A percentile compares a stretch with the other conserved stretches of the same genome.
phyloP scores from a whole-genome alignment of 345 rosid species.

The Crucihimalaya himalaica region DNA sequence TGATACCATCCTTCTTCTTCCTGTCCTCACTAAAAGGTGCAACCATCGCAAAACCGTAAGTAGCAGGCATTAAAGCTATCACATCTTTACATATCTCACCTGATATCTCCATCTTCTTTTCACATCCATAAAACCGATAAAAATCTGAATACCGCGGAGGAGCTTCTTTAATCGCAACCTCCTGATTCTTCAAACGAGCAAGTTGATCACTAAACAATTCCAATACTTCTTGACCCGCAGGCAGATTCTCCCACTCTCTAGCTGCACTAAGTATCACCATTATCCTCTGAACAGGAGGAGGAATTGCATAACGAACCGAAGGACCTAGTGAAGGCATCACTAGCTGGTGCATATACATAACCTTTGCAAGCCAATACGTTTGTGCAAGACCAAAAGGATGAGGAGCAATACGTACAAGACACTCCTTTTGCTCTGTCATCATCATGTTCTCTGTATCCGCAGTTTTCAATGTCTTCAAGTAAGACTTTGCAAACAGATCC shows the following conservation, averaged over 20 bases:
- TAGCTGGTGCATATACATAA: constrained; percentile 9
- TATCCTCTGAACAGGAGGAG: constrained; percentile 6
- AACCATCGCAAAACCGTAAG: constrained; percentile 22
- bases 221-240: no score
- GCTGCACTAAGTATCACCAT: no score
- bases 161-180: no score
- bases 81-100: no score
- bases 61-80: neutral
- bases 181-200: no score
- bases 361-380: constrained; percentile 13
- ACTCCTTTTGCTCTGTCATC: neutral
- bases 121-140: no score
- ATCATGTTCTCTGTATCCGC: neutral
- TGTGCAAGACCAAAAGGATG: constrained; percentile 23
- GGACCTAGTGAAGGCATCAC: neutral
- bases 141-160: no score
- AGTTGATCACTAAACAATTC: no score
- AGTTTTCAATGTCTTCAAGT: constrained; percentile 8
- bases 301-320: neutral
- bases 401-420: constrained; percentile 17
- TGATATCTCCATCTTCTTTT: no score
- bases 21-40: constrained; percentile 12
- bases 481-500: neutral
- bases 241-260: no score
- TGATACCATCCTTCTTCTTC: constrained; percentile 7